Conservation (phyloP, 73 alveolate species). For the Paramecium sexaurelia region DNA sequence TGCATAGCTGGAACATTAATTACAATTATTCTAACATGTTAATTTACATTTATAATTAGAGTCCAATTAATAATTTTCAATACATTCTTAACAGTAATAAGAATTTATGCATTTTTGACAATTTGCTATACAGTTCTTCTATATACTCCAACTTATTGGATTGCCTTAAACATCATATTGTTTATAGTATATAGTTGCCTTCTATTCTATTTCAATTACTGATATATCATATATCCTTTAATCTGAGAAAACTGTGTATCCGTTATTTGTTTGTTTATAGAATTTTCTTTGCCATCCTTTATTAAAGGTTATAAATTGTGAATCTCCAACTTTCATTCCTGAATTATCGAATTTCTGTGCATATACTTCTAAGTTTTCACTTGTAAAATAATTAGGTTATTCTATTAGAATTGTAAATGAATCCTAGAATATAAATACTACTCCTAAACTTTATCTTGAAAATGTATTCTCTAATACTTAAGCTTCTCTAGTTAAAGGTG, state of each 20-base stretch:
- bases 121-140: neutral
- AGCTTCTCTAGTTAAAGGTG: neutral
- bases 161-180: neutral
- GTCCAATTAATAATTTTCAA: neutral
- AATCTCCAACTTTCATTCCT: neutral
- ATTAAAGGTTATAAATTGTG: neutral
- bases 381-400: neutral
- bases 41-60: neutral
- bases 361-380: neutral
- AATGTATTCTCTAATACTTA: neutral
- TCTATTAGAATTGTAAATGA: neutral
- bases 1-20: neutral
- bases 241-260: neutral
- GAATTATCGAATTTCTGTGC: neutral
- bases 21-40: neutral
- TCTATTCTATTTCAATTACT: neutral
- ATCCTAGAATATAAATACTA: neutral
- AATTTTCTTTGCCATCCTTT: neutral
- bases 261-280: neutral
- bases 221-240: neutral
- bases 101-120: neutral
- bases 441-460: neutral
- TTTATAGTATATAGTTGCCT: neutral
- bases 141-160: neutral
- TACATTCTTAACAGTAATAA: neutral